These are phyloP conservation scores for Cladosporium phlei DNA, from an alignment of 2,329 filamentous ascomycete species.

Conservation along the genomic window DNA sequence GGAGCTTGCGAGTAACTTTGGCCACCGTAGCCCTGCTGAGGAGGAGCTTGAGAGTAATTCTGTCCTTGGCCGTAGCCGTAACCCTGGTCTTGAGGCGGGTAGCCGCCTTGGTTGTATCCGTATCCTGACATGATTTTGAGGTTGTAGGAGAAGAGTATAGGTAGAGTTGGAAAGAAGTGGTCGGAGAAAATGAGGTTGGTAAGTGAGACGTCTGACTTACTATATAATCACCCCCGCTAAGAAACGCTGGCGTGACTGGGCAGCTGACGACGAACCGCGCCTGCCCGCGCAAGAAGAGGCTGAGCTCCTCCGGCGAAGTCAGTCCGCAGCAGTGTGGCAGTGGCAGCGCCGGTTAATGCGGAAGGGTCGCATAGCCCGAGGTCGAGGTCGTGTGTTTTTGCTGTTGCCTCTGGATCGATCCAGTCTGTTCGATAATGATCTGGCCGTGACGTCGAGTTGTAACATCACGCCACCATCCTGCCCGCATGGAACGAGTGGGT, in stretches of 20 bases:
- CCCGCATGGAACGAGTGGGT: slow-evolving; percentile 7
- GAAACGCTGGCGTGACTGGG: background rate
- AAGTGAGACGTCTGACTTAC: slow-evolving; percentile 1
- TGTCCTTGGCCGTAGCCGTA: slow-evolving; percentile 20
- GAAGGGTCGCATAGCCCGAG: too few species aligned
- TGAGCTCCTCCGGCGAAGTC: too few species aligned
- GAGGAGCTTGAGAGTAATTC: slow-evolving; percentile 18
- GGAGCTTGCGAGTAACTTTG: background rate
- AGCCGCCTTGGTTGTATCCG: slow-evolving; percentile 32
- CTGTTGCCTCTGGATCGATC: too few species aligned
- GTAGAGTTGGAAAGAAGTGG: background rate
- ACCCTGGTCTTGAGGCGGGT: slow-evolving; percentile 19
- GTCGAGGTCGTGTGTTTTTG: too few species aligned
- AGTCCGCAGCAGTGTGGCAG: too few species aligned
- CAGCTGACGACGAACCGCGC: too few species aligned
- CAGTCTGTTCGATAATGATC: too few species aligned
- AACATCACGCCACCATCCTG: background rate
- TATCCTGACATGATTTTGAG: slow-evolving; percentile 46
- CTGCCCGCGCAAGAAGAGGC: too few species aligned
- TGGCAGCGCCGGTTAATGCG: too few species aligned
- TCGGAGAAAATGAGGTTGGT: slow-evolving; percentile 9
- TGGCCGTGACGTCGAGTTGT: background rate
- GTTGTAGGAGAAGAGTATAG: background rate
- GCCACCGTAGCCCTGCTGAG: slow-evolving; percentile 24
- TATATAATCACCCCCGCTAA: background rate